Evolutionary conservation across 306 rosid species (phyloP).

Genomic region (Gillenia trifoliata): DNA sequence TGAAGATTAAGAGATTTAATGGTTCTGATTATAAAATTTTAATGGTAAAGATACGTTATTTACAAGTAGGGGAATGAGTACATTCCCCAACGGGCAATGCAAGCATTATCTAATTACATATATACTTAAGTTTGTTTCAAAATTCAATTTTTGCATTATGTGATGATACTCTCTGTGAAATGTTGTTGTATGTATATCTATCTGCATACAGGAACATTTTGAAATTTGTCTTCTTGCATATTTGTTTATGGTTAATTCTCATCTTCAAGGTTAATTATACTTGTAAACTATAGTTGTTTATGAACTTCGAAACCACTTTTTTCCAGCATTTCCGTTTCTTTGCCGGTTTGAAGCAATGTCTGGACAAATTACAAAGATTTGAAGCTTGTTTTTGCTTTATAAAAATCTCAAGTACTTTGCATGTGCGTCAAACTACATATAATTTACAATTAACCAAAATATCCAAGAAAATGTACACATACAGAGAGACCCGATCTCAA

Average conservation of each 20-base stretch:
- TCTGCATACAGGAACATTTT: constrained; percentile 9
- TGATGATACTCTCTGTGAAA: not conserved
- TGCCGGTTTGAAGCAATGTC: constrained; percentile 20
- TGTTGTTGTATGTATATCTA: constrained; percentile 7
- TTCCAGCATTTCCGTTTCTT: constrained; percentile 23
- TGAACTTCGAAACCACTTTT: constrained; percentile 36
- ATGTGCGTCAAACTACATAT: not conserved
- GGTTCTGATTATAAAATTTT: too few relatives aligned
- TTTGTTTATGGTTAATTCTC: constrained; percentile 5
- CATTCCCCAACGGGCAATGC: too few relatives aligned
- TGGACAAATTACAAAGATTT: constrained; percentile 19
- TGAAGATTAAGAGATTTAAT: too few relatives aligned
- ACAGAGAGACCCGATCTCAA: not conserved
- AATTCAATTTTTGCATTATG: constrained; percentile 2
- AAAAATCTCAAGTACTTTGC: not conserved
- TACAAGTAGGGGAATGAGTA: too few relatives aligned
- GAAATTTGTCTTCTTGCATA: constrained; percentile 21
- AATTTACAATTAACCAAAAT: not conserved
- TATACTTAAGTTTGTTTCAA: not conserved
- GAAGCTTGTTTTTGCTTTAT: constrained; percentile 4
- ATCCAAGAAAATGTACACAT: not conserved
- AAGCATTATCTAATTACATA: too few relatives aligned
- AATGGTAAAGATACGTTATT: too few relatives aligned
- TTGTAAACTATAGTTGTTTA: constrained; percentile 24
- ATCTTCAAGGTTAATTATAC: constrained; percentile 16